A percentile compares a stretch with the other conserved stretches of the same genome.
Evolutionary conservation across 306 rosid species (phyloP).

Genomic region (Ormosia emarginata): DNA sequence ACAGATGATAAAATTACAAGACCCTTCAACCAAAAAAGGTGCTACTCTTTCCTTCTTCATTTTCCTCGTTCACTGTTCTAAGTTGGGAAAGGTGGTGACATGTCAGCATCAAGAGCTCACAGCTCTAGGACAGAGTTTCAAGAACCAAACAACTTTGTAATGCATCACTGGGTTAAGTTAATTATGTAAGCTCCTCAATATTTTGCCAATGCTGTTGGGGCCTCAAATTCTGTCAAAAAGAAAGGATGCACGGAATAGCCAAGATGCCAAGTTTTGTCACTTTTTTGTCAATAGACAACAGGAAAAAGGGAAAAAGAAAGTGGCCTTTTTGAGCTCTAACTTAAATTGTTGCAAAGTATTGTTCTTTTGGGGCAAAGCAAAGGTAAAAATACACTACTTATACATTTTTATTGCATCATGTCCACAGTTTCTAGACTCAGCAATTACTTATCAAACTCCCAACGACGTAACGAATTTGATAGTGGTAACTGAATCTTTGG

Average conservation of each 20-base stretch:
- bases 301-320: neutral
- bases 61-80: neutral
- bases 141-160: neutral
- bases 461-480: too few relatives aligned
- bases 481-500: neutral
- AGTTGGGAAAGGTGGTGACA: neutral
- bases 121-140: neutral
- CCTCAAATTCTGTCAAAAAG: neutral
- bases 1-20: neutral
- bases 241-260: neutral
- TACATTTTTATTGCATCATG: neutral
- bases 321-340: neutral
- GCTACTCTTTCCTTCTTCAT: neutral
- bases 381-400: neutral
- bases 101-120: neutral
- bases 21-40: neutral
- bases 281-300: neutral
- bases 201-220: neutral
- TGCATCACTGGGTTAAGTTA: neutral
- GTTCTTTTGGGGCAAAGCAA: neutral
- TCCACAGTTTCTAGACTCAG: neutral
- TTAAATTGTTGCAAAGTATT: neutral
- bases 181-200: neutral
- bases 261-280: neutral
- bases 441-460: too few relatives aligned